Evolutionary conservation across 345 rosid genomes (phyloP).

Genomic region (Cardamine chenopodiifolia): DNA sequence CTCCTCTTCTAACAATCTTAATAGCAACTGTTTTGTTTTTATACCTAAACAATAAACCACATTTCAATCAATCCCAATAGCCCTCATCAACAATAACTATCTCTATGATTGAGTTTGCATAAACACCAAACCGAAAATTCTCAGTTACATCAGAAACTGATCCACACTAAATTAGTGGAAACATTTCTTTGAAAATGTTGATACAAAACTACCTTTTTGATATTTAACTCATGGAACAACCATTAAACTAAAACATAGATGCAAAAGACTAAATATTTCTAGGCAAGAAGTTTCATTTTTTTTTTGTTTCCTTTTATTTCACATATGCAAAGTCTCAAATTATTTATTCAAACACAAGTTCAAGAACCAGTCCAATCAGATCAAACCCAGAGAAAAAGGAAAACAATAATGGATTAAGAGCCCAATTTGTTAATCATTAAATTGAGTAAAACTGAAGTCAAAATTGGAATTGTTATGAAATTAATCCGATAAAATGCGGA

Average conservation of each 20-base stretch:
- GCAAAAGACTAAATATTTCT: neutral
- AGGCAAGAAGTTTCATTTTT: neutral
- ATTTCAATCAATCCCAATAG: neutral
- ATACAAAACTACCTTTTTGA: neutral
- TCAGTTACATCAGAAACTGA: neutral
- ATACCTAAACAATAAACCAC: slow-evolving; percentile 52
- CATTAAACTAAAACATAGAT: slow-evolving; percentile 2
- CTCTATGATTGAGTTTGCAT: neutral
- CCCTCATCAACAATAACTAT: neutral
- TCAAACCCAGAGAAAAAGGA: neutral
- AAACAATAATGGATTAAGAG: neutral
- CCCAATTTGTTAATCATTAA: neutral
- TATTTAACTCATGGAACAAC: neutral
- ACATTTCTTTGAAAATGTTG: neutral
- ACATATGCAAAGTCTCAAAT: neutral
- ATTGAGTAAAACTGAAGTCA: slow-evolving; percentile 1
- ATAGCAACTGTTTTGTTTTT: slow-evolving; percentile 84
- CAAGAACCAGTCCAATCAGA: slow-evolving; percentile 23
- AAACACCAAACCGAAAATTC: neutral
- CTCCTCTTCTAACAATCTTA: slow-evolving; percentile 79
- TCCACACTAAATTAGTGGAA: neutral
- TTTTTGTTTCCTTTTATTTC: neutral
- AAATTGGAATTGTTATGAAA: neutral
- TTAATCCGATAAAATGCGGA: neutral
- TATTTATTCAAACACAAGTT: neutral